Evolutionary conservation across 176 grass and related monocot genomes (phyloP), one percentile per base, ranked within the genome.

Genomic region (Musa troglodytarum): DNA sequence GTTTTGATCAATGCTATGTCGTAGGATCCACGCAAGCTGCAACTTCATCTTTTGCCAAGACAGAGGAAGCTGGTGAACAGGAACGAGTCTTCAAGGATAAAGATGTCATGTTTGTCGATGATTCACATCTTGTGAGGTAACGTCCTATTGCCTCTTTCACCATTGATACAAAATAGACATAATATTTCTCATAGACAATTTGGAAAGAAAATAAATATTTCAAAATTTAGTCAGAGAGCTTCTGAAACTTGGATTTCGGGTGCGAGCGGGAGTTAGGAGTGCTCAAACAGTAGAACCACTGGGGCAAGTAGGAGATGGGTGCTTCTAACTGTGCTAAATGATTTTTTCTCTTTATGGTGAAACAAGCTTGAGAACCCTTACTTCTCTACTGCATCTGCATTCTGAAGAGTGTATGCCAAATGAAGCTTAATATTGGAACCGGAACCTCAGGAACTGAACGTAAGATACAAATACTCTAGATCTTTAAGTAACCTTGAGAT

Each of bases 241-340:
- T 59, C 81, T 96, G 72, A 96, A 85, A 79, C 93, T 90, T 34
- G 93, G 93, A 29, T 96, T 88, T 83, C 79, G 89, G 19, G 89
- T 96, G 68, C 87, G 93, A 34, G 89, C 89, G 1, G 89, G 83
- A 34, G 89, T 96, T 23, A 86, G 93, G 76, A 90, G 78, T 75
- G 72, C 86, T 1, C 54, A 85, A 73, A 86, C 85, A 68, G 89
- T 89, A 49, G 85, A 83, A 49, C 43, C 93, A 67, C 82, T 90
- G 50, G 74, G 88, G 71, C 78, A 95, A 74, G 91, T 87, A 83
- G 6, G 1, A 71, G 24, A 15, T 59, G 61, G 52, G 34, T 43
- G 34, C 3, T 52, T 10, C 11, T 22, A 21, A 34, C 28, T 11
- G 54, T 69, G 51, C 12, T 34, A 68, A 53, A 20, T 34, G 71